A percentile compares a stretch with the other conserved stretches of the same genome.
These are phyloP conservation scores for Globisporangium recalcitrans DNA, from an alignment of 352 stramenopile genomes.

Conservation along the genomic window DNA sequence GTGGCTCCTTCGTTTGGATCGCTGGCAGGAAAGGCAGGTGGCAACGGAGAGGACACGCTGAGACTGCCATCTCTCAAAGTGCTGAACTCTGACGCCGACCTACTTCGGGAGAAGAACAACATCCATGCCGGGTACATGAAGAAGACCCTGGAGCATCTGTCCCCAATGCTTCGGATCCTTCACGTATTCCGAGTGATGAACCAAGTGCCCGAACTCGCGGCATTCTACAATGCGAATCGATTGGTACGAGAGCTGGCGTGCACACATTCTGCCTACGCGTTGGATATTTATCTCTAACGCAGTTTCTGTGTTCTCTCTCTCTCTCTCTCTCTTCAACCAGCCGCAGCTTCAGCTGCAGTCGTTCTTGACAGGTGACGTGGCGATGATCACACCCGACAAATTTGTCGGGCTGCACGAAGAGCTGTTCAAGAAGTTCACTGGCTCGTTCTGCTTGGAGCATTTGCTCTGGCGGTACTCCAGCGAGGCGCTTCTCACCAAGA, in stretches of 20 bases:
- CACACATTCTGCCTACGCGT: background rate
- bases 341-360: constrained; percentile 70
- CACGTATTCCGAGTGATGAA: constrained; percentile 74
- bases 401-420: constrained; percentile 74
- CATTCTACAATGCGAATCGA: constrained; percentile 77
- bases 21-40: constrained; percentile 1
- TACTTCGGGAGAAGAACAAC: constrained; percentile 48
- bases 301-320: background rate
- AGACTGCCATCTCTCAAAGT: constrained; percentile 68
- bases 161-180: constrained; percentile 66
- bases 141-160: constrained; percentile 44
- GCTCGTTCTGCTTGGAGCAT: constrained; percentile 70
- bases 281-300: background rate
- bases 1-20: constrained; percentile 20
- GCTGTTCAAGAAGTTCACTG: constrained; percentile 73
- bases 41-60: constrained; percentile 23
- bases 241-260: constrained; percentile 34
- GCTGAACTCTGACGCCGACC: constrained; percentile 60
- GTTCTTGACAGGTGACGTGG: constrained; percentile 63
- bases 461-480: constrained; percentile 68
- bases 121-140: constrained; percentile 75
- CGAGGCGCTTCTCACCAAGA: constrained; percentile 65
- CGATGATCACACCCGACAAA: constrained; percentile 65
- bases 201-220: constrained; percentile 61
- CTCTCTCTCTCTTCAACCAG: constrained; percentile 18